Percentiles rank a stretch among this genome's conserved stretches.
Conservation (phyloP, 1,139 yeast species). For the Kurtzmaniella quercitrusa region DNA sequence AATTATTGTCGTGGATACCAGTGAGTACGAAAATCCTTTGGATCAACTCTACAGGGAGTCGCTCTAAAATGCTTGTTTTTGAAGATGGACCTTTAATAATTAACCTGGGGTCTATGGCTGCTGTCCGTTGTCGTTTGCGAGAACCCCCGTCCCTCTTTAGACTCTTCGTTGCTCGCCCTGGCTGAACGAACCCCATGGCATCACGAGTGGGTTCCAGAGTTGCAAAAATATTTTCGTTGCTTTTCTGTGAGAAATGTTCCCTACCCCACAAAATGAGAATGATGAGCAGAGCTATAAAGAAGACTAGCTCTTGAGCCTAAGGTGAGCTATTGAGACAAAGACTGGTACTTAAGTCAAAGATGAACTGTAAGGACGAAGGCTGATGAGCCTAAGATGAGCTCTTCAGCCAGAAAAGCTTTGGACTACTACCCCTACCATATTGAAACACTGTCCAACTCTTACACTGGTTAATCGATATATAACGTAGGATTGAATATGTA, state of each 20-base stretch:
- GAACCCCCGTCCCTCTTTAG: neutral
- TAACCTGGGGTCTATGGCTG: neutral
- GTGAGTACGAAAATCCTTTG: conserved; percentile 25
- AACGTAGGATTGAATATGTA: neutral
- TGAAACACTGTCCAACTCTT: too few species aligned
- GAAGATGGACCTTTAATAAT: neutral
- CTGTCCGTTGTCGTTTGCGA: neutral
- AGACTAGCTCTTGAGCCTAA: too few species aligned
- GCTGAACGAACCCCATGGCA: conserved; percentile 2
- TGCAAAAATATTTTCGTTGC: neutral
- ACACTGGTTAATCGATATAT: neutral
- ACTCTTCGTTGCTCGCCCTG: conserved; percentile 2
- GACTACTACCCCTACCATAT: too few species aligned
- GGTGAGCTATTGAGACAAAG: too few species aligned
- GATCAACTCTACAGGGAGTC: conserved; percentile 31
- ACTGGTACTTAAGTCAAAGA: too few species aligned
- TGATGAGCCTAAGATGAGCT: too few species aligned
- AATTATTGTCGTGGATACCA: conserved; percentile 20
- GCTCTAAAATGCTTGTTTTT: conserved; percentile 10
- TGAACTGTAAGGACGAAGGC: too few species aligned
- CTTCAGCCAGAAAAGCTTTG: too few species aligned
- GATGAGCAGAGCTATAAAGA: too few species aligned
- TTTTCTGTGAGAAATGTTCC: neutral
- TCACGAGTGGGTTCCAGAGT: neutral
- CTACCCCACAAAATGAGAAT: neutral